phyloP scores from a whole-genome alignment of 495 filamentous ascomycete species.

The Penicilliopsis zonata region DNA sequence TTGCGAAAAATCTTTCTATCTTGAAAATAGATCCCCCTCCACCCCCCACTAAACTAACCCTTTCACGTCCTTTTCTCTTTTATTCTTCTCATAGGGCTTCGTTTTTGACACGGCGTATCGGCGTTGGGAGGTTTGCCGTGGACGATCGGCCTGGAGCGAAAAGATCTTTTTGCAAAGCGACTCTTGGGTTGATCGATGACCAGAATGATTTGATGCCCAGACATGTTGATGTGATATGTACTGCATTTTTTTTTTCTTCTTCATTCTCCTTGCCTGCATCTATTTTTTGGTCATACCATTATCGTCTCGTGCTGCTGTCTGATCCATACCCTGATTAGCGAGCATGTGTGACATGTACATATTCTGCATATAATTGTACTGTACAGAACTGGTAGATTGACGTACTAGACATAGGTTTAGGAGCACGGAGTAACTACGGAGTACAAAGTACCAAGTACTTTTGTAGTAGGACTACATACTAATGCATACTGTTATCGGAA shows the following conservation, averaged over 20 bases:
- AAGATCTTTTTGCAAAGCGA: slow-evolving; percentile 3
- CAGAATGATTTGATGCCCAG: slow-evolving; percentile 11
- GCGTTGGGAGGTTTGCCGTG: slow-evolving; percentile 13
- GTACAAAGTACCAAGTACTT: too few relatives aligned
- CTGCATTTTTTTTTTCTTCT: slow-evolving; percentile 6
- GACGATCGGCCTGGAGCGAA: slow-evolving; percentile 11
- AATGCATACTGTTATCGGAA: too few relatives aligned
- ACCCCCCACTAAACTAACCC: background rate
- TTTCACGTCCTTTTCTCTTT: slow-evolving; percentile 4
- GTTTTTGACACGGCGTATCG: slow-evolving; percentile 11
- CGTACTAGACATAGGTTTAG: too few relatives aligned
- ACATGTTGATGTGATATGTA: slow-evolving; percentile 18
- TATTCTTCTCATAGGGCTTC: slow-evolving; percentile 10
- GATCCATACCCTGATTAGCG: slow-evolving; percentile 7
- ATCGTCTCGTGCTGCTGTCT: slow-evolving; percentile 1
- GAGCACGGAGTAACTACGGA: too few relatives aligned
- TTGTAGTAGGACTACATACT: too few relatives aligned
- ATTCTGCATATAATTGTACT: slow-evolving; percentile 15
- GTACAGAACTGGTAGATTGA: background rate
- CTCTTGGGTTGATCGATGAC: slow-evolving; percentile 16
- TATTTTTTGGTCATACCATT: too few relatives aligned
- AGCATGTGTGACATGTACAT: slow-evolving; percentile 15
- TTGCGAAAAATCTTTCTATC: too few relatives aligned
- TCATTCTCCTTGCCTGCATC: slow-evolving; percentile 3
- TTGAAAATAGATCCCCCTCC: background rate